phyloP scores from a whole-genome alignment of 2,329 filamentous ascomycete genomes.

The Talaromyces sp. region DNA sequence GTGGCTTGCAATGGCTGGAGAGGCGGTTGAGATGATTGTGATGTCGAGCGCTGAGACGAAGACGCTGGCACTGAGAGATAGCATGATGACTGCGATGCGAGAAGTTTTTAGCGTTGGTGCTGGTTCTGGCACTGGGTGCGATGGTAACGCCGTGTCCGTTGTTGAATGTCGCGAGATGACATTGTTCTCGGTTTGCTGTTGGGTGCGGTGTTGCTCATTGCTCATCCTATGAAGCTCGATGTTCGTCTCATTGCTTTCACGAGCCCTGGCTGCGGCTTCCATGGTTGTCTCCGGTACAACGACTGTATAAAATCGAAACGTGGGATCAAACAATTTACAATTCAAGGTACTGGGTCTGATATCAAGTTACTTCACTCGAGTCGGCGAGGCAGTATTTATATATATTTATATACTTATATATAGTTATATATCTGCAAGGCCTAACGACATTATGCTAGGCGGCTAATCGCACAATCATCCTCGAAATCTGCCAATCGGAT shows the following conservation, averaged over 20 bases:
- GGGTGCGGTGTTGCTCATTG: not conserved
- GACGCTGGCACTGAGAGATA: constrained; percentile 23
- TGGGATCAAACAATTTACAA: not conserved
- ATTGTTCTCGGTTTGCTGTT: not conserved
- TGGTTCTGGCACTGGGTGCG: not conserved
- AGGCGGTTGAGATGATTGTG: constrained; percentile 58
- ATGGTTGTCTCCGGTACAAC: not conserved
- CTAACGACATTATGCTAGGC: not conserved
- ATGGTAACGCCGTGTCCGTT: not conserved
- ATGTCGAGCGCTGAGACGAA: constrained; percentile 28
- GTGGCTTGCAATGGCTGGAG: constrained; percentile 55
- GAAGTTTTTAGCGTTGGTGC: not conserved
- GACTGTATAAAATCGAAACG: not conserved
- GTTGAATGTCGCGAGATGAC: not conserved
- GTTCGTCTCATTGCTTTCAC: not conserved
- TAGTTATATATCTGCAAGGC: not conserved
- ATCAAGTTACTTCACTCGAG: not conserved
- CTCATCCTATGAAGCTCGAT: not conserved
- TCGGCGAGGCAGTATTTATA: not conserved
- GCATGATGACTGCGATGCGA: constrained; percentile 21
- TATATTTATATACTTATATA: too few relatives aligned
- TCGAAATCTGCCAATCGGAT: not conserved
- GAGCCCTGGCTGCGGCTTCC: not conserved
- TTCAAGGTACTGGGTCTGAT: not conserved
- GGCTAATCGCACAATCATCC: not conserved